Evolutionary conservation across 2,329 filamentous ascomycete genomes (phyloP), one percentile per base, ranked within the genome.

Genomic region (Hymenoscyphus scutula): DNA sequence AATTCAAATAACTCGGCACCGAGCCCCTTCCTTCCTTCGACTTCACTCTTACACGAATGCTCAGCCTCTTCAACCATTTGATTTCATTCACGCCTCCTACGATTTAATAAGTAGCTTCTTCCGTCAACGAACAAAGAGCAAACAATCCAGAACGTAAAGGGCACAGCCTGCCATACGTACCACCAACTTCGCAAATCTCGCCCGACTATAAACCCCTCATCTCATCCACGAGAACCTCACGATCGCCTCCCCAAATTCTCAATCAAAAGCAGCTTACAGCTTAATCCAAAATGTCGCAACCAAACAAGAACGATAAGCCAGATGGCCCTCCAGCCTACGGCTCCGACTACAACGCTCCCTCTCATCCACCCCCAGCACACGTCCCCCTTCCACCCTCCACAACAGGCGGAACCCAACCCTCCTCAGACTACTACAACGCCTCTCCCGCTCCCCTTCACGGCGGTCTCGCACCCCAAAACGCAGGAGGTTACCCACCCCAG

Each of bases 291-390:
- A 41, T 23, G 25, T n/a, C 34, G 41, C 30, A 11, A 17, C 60
- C 58, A 57, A 27, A 54, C 25, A 53, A 61, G 51, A 30, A 71
- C 67, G 67, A 59, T 67, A 48, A 59, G n/a, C 60, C 61, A 15
- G 17, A 60, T 27, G 60, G 60, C 25, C 64, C 69, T 29, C 68
- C 70, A 19, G 64, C 68, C 38, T 70, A 71, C 64, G 65, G 63
- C n/a, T 19, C 17, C 13, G 41, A 48, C 29, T 59, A 63, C 56
- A 57, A 67, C 32, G 51, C 27, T 25, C 57, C 32, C 30, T 48
- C 63, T 6, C 62, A 61, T 25, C 70, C 70, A 7, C 60, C 61
- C 56, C 62, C 64, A 1, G 70, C 67, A 3, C 67, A 71, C 56
- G 59, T 67, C 30, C 56, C 27, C 29, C 45, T 59, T 27, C 57